A percentile compares a stretch with the other conserved stretches of the same genome.
Evolutionary conservation across 169 alveolate species (phyloP).

Genomic region (Cryptosporidium meleagridis): DNA sequence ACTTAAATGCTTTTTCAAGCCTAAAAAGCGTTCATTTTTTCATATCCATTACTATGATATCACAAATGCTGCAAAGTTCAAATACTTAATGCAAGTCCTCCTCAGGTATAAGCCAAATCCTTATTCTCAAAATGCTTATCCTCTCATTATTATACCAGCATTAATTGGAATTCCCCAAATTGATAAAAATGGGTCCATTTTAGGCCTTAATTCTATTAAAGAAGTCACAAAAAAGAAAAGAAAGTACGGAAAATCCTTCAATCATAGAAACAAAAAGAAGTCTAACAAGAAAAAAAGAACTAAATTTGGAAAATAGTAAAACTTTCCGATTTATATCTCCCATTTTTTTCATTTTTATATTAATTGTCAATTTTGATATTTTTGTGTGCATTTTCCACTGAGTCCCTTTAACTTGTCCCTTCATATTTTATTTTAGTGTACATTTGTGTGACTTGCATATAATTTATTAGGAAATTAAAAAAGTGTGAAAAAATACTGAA

Average conservation of each 20-base stretch:
- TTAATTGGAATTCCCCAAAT: constrained; percentile 63
- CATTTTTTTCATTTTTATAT: background rate
- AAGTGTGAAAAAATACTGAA: background rate
- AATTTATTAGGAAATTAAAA: background rate
- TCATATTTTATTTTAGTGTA: background rate
- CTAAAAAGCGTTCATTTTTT: background rate
- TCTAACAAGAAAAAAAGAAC: background rate
- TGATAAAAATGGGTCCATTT: constrained; percentile 15
- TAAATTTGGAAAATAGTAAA: background rate
- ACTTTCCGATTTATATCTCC: background rate
- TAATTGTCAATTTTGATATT: constrained; percentile 1
- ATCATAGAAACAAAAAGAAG: background rate
- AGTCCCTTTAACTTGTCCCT: background rate
- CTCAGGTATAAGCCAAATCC: constrained; percentile 9
- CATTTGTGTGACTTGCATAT: background rate
- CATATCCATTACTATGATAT: constrained; percentile 48
- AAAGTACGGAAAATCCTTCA: background rate
- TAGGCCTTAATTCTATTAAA: constrained; percentile 17
- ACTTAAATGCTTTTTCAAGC: constrained; percentile 15
- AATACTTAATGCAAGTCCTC: background rate
- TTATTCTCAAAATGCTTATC: background rate
- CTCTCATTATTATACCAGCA: constrained; percentile 41
- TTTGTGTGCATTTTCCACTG: background rate
- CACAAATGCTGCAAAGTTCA: background rate
- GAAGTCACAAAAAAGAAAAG: constrained; percentile 15